Evolutionary conservation across 208 protist species (phyloP), one percentile per base, ranked within the genome.

Genomic region (Crithidia thermophila): DNA sequence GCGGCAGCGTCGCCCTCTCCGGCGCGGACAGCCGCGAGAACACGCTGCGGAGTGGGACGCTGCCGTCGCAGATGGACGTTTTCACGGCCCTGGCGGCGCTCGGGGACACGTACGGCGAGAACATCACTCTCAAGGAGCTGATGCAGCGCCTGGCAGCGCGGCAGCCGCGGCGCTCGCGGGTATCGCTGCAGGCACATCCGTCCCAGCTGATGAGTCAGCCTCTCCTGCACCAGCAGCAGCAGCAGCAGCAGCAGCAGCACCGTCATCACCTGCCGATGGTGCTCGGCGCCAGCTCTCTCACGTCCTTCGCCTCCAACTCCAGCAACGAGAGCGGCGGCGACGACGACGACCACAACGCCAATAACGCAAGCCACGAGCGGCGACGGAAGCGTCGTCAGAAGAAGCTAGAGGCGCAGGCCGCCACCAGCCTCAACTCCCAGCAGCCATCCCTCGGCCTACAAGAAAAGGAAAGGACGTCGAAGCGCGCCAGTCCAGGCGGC

Each of bases 51-150:
- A 28, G 31, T 0, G 9, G 47, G 7, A 34, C 34, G 21, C 1
- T 52, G 47, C 45, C 43, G 10, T 39, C 43, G 6, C 8, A 43
- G 25, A 67, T 45, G 28, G 64, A 68, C 53, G 49, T 67, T 8
- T 39, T 74, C 51, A 56, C 20, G 1, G 59, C 43, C 11, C 59
- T 74, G 6, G 36, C 28, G 9, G 34, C 45, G 30, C 33, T 74
- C 4, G 21, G 68, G 13, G 37, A 55, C 34, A 16, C 31, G 1
- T 74, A 62, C 30, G 68, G 68, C 1, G 68, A 51, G 40, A 23
- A 62, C 4, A 49, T 55, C n/a, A 74, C 68, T 16, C n/a, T 74
- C 25, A 67, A 67, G 42, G 59, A 74, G 59, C 3, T 74, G 59
- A 36, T 74, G 50, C 50, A 61, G 43, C 42, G 39, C 10, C 28